Conservation (phyloP, 768 basidiomycete genomes). For the Hygrophorus pudorinus region DNA sequence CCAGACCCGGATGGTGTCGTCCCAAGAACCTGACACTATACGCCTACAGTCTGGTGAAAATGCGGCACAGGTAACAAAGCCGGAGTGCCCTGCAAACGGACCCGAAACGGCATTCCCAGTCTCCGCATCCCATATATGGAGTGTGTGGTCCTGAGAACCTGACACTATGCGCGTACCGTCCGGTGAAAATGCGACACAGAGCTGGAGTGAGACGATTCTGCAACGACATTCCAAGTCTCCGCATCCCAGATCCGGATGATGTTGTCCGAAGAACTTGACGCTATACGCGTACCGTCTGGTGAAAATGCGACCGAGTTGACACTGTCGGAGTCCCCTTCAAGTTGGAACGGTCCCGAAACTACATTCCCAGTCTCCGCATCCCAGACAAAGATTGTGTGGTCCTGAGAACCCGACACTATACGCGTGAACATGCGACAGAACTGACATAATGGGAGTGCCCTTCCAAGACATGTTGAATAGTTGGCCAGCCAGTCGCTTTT, state of each 20-base stretch:
- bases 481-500: neutral
- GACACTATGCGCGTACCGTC: no score
- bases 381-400: no score
- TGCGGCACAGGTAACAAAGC: neutral
- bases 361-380: neutral
- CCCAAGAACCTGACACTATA: neutral
- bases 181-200: neutral
- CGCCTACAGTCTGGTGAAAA: no score
- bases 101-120: neutral
- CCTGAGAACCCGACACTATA: no score
- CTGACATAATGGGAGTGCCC: neutral
- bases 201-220: no score
- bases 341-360: no score
- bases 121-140: constrained; percentile 5
- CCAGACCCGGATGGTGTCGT: constrained; percentile 9
- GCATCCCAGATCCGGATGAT: no score
- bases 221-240: no score
- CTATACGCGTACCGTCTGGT: no score
- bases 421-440: neutral
- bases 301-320: neutral
- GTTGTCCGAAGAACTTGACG: no score
- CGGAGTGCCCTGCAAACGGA: neutral
- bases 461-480: neutral
- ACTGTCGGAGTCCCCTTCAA: no score
- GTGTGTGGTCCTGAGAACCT: constrained; percentile 2